Evolutionary conservation across 1,139 yeast genomes (phyloP).

Genomic region (Blastobotrys illinoisensis): DNA sequence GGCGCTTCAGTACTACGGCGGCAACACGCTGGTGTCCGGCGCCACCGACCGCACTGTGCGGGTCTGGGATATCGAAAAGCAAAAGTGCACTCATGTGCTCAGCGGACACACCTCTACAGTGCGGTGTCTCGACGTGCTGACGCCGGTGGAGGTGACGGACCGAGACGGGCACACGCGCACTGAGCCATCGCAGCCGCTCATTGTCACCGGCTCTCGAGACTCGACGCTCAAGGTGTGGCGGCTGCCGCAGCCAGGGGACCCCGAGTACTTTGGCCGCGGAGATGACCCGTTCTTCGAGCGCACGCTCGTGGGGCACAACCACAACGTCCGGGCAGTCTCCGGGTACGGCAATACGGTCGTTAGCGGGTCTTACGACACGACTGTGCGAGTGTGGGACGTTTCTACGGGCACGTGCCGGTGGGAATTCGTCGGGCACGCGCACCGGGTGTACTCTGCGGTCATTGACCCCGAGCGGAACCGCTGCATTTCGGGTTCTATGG

Average conservation of each 20-base stretch:
- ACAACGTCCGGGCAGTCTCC: slow-evolving; percentile 81
- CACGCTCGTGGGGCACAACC: slow-evolving; percentile 79
- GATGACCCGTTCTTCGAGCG: slow-evolving; percentile 67
- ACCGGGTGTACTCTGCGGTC: slow-evolving; percentile 81
- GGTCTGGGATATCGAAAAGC: slow-evolving; percentile 78
- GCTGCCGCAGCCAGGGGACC: slow-evolving; percentile 44
- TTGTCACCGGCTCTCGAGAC: slow-evolving; percentile 88
- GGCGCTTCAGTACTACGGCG: slow-evolving; percentile 88
- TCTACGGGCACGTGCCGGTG: slow-evolving; percentile 67
- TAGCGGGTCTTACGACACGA: slow-evolving; percentile 87
- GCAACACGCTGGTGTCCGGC: slow-evolving; percentile 70
- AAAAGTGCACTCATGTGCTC: slow-evolving; percentile 77
- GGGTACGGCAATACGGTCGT: slow-evolving; percentile 81
- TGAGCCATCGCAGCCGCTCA: slow-evolving; percentile 56
- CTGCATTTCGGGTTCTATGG: slow-evolving; percentile 92
- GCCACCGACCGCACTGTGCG: slow-evolving; percentile 89
- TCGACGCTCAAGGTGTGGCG: slow-evolving; percentile 86
- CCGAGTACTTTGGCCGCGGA: slow-evolving; percentile 10
- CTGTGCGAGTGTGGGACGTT: slow-evolving; percentile 90
- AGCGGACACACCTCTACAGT: slow-evolving; percentile 91
- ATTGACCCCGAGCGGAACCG: slow-evolving; percentile 68
- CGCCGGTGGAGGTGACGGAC: slow-evolving; percentile 42
- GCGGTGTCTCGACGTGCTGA: slow-evolving; percentile 78
- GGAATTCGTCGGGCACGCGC: slow-evolving; percentile 76
- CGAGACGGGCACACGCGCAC: slow-evolving; percentile 52